Evolutionary conservation across 257 asterid species (phyloP).

Genomic region (Capsicum chinense): DNA sequence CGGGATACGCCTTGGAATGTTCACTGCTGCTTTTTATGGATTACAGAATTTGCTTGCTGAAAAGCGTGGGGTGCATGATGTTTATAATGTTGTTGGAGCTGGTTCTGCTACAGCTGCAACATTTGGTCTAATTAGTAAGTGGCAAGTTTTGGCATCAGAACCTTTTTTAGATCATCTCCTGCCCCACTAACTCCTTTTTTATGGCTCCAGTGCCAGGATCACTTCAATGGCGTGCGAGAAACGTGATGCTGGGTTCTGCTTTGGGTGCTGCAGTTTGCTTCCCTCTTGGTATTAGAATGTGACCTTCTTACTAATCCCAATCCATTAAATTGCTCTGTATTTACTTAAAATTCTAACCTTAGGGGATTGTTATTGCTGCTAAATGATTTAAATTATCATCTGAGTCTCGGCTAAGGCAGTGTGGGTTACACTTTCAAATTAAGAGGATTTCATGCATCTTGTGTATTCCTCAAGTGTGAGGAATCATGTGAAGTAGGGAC

Average conservation of each 20-base stretch:
- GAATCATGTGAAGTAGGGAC: conserved; percentile 12
- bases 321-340: not conserved
- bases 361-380: not conserved
- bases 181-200: conserved; percentile 23
- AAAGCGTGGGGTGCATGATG: conserved; percentile 87
- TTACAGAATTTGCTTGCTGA: conserved; percentile 87
- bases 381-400: conserved; percentile 3
- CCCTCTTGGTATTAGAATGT: conserved; percentile 71
- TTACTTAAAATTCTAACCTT: not conserved
- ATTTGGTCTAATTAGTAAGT: conserved; percentile 86
- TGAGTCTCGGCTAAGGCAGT: not conserved
- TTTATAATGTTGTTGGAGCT: conserved; percentile 87
- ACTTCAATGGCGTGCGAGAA: conserved; percentile 81
- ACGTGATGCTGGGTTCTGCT: conserved; percentile 84
- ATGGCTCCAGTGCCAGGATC: conserved; percentile 88
- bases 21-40: conserved; percentile 84
- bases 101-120: conserved; percentile 96
- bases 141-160: conserved; percentile 22
- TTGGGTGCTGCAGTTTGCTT: conserved; percentile 92
- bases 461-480: not conserved
- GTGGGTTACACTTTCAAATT: not conserved
- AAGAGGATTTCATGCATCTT: not conserved
- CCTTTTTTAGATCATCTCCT: conserved; percentile 25
- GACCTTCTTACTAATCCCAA: not conserved
- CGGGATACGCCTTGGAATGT: conserved; percentile 96